These are phyloP conservation scores for Kodamaea ohmeri DNA, from an alignment of 1,139 yeast genomes.

Conservation along the genomic window DNA sequence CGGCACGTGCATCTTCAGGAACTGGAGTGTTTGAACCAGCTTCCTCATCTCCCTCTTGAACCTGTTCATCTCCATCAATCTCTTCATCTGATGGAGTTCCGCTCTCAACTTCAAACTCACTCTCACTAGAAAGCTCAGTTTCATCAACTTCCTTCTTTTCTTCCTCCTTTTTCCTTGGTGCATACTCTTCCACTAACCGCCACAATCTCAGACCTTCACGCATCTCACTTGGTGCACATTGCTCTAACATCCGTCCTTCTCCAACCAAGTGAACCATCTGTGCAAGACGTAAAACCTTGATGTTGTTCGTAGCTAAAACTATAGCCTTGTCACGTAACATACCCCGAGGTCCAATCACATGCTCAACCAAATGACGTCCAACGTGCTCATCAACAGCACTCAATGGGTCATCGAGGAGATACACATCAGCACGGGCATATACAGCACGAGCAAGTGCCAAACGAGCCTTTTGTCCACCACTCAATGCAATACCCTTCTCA, in stretches of 20 bases:
- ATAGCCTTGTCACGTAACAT: constrained; percentile 73
- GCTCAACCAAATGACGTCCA: constrained; percentile 75
- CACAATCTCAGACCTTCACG: constrained; percentile 55
- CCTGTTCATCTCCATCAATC: too few species aligned
- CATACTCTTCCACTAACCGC: constrained; percentile 71
- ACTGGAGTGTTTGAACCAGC: background rate
- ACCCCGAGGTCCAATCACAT: constrained; percentile 81
- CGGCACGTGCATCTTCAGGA: constrained; percentile 50
- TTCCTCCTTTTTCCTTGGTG: constrained; percentile 34
- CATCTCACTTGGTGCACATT: constrained; percentile 64
- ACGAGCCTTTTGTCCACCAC: constrained; percentile 98
- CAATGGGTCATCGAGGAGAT: constrained; percentile 86
- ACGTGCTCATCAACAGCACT: constrained; percentile 97
- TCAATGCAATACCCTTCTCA: constrained; percentile 92
- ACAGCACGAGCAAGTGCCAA: constrained; percentile 92
- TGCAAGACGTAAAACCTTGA: constrained; percentile 80
- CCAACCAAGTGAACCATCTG: constrained; percentile 68
- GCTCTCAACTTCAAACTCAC: constrained; percentile 58
- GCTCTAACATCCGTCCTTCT: constrained; percentile 77
- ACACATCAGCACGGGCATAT: constrained; percentile 89
- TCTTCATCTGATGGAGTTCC: constrained; percentile 20
- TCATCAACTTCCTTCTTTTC: constrained; percentile 22
- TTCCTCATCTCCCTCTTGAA: constrained; percentile 33
- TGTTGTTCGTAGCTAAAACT: constrained; percentile 84
- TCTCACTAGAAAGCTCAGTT: constrained; percentile 57